phyloP scores from a whole-genome alignment of 2,329 filamentous ascomycete species.

The Aspergillus terreus region DNA sequence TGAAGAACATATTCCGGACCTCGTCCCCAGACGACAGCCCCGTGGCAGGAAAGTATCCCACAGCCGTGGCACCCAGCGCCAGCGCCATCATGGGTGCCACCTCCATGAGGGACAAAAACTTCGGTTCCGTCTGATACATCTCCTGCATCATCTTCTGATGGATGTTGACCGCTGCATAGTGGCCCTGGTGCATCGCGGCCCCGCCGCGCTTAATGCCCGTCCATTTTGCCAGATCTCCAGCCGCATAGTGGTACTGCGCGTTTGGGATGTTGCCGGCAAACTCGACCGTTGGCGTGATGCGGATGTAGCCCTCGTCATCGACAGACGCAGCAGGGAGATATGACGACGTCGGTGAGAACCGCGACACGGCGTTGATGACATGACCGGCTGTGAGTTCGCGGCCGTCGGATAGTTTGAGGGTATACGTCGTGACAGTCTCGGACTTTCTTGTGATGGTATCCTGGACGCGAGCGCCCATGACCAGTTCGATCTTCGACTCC shows the following conservation, averaged over 20 bases:
- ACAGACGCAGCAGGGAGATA: constrained; percentile 58
- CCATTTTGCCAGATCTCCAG: constrained; percentile 41
- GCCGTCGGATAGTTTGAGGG: constrained; percentile 59
- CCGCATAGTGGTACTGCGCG: constrained; percentile 57
- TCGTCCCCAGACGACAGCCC: neutral
- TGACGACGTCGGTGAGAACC: constrained; percentile 55
- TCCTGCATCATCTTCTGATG: neutral
- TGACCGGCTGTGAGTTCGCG: constrained; percentile 57
- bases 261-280: constrained; percentile 55
- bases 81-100: constrained; percentile 2
- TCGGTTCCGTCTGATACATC: neutral
- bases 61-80: neutral
- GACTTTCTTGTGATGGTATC: neutral
- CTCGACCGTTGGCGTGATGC: constrained; percentile 54
- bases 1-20: neutral
- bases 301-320: constrained; percentile 61
- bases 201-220: constrained; percentile 2
- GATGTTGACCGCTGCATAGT: constrained; percentile 1
- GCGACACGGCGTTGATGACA: constrained; percentile 66
- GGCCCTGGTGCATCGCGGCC: constrained; percentile 1
- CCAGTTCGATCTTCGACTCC: neutral
- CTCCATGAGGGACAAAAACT: neutral
- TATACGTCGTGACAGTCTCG: constrained; percentile 46
- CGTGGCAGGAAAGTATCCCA: constrained; percentile 1
- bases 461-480: neutral